Conservation (phyloP, 495 filamentous ascomycete species). For the Neurospora tetrasperma region DNA sequence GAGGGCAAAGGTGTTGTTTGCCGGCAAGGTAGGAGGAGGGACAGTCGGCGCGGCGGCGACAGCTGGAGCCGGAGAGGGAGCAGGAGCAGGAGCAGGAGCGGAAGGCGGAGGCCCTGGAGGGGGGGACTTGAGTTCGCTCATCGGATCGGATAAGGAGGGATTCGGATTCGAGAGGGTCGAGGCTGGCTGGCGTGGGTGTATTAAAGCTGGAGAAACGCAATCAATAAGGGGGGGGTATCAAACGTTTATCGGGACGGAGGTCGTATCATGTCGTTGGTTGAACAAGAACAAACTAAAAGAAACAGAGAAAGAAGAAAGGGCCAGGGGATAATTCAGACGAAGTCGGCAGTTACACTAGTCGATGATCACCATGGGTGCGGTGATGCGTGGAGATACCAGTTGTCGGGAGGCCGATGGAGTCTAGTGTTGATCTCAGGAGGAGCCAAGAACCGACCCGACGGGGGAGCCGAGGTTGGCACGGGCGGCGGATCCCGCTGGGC, state of each 20-base stretch:
- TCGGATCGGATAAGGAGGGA: not conserved
- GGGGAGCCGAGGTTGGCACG: slow-evolving; percentile 7
- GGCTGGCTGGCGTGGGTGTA: not conserved
- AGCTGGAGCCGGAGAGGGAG: not conserved
- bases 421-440: slow-evolving; percentile 1
- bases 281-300: not conserved
- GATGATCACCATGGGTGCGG: not conserved
- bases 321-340: not conserved
- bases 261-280: not conserved
- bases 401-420: not conserved
- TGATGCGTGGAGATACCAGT: not conserved
- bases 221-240: not conserved
- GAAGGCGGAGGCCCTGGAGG: not conserved
- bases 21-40: not conserved
- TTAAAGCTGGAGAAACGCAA: not conserved
- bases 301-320: not conserved
- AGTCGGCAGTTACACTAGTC: not conserved
- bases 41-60: not conserved
- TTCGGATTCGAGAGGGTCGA: not conserved
- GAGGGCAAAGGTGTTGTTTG: slow-evolving; percentile 52
- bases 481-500: not conserved
- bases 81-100: not conserved
- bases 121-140: slow-evolving; percentile 2
- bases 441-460: not conserved
- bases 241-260: not conserved